Evolutionary conservation across 2,329 filamentous ascomycete genomes (phyloP).

Genomic region (Calonectria henricotiae): DNA sequence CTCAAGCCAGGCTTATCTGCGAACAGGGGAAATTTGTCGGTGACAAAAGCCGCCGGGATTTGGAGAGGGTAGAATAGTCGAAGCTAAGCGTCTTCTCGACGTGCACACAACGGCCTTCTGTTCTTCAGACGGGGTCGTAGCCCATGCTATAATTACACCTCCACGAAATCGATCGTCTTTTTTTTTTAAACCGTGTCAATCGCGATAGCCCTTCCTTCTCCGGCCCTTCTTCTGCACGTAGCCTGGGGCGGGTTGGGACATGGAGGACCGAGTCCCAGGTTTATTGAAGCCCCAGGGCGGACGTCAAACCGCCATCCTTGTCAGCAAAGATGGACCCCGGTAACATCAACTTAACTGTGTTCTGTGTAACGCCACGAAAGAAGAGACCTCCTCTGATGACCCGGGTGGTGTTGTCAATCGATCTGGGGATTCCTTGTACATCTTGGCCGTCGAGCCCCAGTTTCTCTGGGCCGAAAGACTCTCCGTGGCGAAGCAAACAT

Average conservation of each 20-base stretch:
- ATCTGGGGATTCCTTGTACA: constrained; percentile 1
- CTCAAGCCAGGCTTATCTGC: neutral
- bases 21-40: neutral
- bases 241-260: constrained; percentile 20
- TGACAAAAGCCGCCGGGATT: neutral
- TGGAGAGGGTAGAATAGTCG: neutral
- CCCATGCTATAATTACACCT: constrained; percentile 45
- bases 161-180: constrained; percentile 32
- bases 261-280: constrained; percentile 24
- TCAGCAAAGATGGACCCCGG: constrained; percentile 9
- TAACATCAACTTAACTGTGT: constrained; percentile 17
- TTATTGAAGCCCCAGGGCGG: constrained; percentile 25
- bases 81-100: neutral
- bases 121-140: constrained; percentile 6
- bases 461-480: neutral
- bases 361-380: constrained; percentile 10
- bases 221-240: constrained; percentile 33
- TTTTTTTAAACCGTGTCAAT: constrained; percentile 22
- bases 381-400: neutral
- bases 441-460: constrained; percentile 10
- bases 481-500: constrained; percentile 22
- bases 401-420: neutral
- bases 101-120: neutral
- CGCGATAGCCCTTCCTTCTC: constrained; percentile 4
- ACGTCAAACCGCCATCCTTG: constrained; percentile 23